These are phyloP conservation scores for Phalaenopsis hybrid DNA, from an alignment of 116 monocot species.

Conservation along the genomic window DNA sequence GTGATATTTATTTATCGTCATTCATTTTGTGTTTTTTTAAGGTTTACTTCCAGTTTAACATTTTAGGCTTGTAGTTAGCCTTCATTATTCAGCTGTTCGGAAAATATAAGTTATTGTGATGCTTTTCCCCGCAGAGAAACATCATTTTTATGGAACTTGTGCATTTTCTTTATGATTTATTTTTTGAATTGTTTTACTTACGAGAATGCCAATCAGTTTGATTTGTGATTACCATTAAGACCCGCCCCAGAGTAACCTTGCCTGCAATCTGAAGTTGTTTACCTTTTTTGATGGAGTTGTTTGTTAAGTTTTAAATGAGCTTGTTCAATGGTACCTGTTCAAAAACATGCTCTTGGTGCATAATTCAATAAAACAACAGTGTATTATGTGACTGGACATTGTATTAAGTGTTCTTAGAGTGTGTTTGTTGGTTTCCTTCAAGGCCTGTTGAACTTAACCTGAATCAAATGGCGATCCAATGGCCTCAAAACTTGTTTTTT, in stretches of 20 bases:
- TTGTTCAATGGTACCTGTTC: not conserved
- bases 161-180: not conserved
- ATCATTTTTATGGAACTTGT: not conserved
- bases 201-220: not conserved
- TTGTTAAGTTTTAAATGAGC: not conserved
- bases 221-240: not conserved
- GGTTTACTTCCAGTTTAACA: not conserved
- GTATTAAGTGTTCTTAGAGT: not conserved
- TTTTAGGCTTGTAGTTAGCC: not conserved
- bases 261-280: not conserved
- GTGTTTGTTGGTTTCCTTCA: not conserved
- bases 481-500: no score
- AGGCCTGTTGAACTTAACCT: not conserved
- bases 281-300: not conserved
- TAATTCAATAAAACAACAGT: not conserved
- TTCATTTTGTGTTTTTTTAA: not conserved
- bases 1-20: not conserved
- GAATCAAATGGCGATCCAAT: not conserved
- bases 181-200: not conserved
- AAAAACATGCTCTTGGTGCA: not conserved
- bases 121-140: not conserved
- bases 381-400: not conserved
- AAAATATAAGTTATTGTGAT: not conserved
- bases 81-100: not conserved
- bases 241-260: not conserved